Percentiles rank a stretch among this genome's conserved stretches.
phyloP scores from a whole-genome alignment of 108 stramenopile species.

The Chaetoceros muelleri region DNA sequence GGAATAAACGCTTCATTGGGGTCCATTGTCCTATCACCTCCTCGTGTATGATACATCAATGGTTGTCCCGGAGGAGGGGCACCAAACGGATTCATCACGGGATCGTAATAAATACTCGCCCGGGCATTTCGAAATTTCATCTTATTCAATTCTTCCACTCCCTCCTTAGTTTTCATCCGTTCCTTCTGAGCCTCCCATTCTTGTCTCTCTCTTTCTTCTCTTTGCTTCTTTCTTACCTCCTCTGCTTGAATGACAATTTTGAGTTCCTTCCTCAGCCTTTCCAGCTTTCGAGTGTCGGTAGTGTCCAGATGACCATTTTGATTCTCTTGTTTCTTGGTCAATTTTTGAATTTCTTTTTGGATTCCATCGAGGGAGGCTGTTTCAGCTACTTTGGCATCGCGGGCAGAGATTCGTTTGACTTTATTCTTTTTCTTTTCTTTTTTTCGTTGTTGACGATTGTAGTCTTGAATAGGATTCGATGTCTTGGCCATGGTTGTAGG shows the following conservation, averaged over 20 bases:
- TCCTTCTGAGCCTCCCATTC: conserved; percentile 10
- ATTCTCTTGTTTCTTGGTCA: conserved; percentile 9
- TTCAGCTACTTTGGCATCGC: conserved; percentile 59
- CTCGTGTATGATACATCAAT: conserved; percentile 38
- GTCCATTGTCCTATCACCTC: conserved; percentile 41
- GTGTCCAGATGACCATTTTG: conserved; percentile 7
- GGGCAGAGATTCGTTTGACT: conserved; percentile 42
- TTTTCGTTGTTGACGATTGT: conserved; percentile 42
- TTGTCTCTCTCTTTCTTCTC: conserved; percentile 11
- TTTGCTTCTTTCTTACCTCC: conserved; percentile 17
- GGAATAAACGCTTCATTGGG: conserved; percentile 33
- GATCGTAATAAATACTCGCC: conserved; percentile 60
- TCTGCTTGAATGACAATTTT: conserved; percentile 43
- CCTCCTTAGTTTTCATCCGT: conserved; percentile 17
- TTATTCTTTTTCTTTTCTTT: conserved; percentile 67
- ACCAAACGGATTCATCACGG: conserved; percentile 64
- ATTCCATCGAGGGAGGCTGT: conserved; percentile 46
- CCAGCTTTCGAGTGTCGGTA: conserved; percentile 30
- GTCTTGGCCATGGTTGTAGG: no score
- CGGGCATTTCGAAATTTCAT: conserved; percentile 29
- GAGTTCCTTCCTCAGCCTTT: conserved; percentile 62
- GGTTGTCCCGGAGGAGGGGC: conserved; percentile 77
- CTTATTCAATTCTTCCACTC: conserved; percentile 40
- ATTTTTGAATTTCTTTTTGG: conserved; percentile 33
- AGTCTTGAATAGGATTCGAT: conserved; percentile 27